phyloP scores from a whole-genome alignment of 73 alveolate genomes.

The Durusdinium trenchii region DNA sequence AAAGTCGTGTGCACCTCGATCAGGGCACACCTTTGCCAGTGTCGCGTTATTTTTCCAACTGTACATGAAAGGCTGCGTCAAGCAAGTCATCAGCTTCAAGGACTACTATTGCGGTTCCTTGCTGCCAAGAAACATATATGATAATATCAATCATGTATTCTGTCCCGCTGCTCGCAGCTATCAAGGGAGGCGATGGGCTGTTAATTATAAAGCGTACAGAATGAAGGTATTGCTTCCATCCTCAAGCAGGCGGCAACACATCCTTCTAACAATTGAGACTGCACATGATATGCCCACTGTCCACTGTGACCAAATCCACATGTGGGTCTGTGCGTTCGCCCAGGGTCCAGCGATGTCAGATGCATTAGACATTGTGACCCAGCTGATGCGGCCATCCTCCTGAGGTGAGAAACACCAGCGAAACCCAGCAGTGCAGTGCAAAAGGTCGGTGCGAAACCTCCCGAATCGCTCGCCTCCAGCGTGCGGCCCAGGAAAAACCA shows the following conservation, averaged over 20 bases:
- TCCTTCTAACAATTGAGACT: background rate
- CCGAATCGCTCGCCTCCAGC: background rate
- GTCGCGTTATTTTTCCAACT: too few species aligned
- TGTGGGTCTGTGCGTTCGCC: background rate
- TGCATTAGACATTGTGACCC: constrained; percentile 13
- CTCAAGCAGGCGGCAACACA: background rate
- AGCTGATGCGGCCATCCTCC: background rate
- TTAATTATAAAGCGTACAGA: constrained; percentile 69
- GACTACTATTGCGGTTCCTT: background rate
- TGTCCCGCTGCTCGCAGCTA: constrained; percentile 57
- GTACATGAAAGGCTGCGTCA: too few species aligned
- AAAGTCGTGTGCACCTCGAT: too few species aligned
- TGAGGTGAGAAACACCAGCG: background rate
- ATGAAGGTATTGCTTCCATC: constrained; percentile 70
- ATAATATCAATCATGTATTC: constrained; percentile 65
- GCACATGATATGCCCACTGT: background rate
- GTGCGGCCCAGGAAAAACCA: constrained; percentile 49
- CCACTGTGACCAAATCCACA: background rate
- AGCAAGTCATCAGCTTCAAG: too few species aligned
- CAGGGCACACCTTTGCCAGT: too few species aligned
- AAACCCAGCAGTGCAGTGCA: background rate
- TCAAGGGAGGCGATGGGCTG: constrained; percentile 69
- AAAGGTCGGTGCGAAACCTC: background rate
- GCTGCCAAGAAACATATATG: constrained; percentile 36
- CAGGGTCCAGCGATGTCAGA: constrained; percentile 31